These are phyloP conservation scores for Apophysomyces sp. DNA, from an alignment of 371 early-diverging fungal species.

Conservation along the genomic window DNA sequence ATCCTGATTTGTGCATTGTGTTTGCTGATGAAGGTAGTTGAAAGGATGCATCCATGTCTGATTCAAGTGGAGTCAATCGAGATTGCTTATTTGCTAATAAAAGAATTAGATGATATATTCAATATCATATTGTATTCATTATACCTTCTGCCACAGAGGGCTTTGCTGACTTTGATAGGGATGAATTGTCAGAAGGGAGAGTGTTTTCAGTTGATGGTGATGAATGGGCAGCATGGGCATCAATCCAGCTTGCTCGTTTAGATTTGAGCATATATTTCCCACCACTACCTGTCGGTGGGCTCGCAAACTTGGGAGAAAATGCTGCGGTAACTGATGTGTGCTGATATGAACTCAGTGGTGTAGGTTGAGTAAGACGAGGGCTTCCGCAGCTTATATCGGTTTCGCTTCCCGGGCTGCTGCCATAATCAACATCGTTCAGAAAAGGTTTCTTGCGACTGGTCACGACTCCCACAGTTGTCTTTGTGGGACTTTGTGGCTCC, in stretches of 20 bases:
- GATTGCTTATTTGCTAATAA: neutral
- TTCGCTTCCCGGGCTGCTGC: conserved; percentile 17
- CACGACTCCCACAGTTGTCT: neutral
- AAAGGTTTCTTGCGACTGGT: conserved; percentile 5
- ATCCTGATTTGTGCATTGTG: conserved; percentile 26
- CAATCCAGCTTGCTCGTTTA: conserved; percentile 42
- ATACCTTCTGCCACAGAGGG: neutral
- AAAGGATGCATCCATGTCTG: neutral
- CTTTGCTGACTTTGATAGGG: neutral
- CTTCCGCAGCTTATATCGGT: neutral
- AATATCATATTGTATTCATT: neutral
- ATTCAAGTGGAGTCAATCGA: neutral
- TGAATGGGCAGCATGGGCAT: conserved; percentile 26
- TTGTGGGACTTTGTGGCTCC: neutral
- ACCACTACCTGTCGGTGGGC: conserved; percentile 38
- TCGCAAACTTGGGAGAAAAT: conserved; percentile 28
- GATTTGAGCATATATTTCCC: conserved; percentile 37
- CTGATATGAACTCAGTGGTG: conserved; percentile 1
- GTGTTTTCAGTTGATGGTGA: conserved; percentile 18
- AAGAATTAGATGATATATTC: neutral
- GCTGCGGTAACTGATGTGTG: neutral
- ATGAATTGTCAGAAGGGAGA: neutral
- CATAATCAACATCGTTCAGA: conserved; percentile 19
- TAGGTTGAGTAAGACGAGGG: neutral
- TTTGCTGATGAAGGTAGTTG: neutral